Percentiles rank a stretch among this genome's conserved stretches.
These are phyloP conservation scores for Patellaria atrata DNA, from an alignment of 495 filamentous ascomycete genomes.

Conservation along the genomic window DNA sequence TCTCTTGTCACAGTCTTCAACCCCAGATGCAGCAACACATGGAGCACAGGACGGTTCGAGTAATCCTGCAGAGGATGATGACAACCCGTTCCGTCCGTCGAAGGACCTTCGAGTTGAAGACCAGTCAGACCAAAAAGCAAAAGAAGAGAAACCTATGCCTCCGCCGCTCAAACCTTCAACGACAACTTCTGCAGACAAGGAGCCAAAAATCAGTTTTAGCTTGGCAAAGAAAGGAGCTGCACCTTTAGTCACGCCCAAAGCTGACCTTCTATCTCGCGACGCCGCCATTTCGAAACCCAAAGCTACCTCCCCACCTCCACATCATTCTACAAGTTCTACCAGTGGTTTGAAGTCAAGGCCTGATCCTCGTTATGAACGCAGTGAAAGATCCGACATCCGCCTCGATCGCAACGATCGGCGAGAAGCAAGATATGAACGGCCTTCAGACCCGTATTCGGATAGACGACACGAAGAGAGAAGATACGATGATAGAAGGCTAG, in stretches of 20 bases:
- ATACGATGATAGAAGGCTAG: constrained; percentile 27
- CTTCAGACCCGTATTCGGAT: constrained; percentile 14
- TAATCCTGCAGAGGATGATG: constrained; percentile 34
- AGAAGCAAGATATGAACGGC: constrained; percentile 2
- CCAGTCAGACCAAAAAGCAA: constrained; percentile 37
- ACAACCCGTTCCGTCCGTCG: constrained; percentile 46
- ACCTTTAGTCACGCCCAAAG: constrained; percentile 44
- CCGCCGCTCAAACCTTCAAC: constrained; percentile 35
- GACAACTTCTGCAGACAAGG: constrained; percentile 33
- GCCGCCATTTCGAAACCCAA: constrained; percentile 8
- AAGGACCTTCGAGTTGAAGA: constrained; percentile 54
- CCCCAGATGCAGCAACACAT: too few species aligned
- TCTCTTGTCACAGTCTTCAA: constrained; percentile 2
- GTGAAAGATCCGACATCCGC: too few species aligned
- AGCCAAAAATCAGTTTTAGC: constrained; percentile 74
- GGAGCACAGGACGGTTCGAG: constrained; percentile 19
- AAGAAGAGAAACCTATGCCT: constrained; percentile 35
- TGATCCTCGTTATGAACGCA: too few species aligned
- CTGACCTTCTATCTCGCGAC: constrained; percentile 44
- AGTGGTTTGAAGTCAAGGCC: too few species aligned
- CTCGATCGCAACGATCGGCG: too few species aligned
- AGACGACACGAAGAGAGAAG: constrained; percentile 23
- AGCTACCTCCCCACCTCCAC: constrained; percentile 12
- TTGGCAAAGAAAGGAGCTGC: constrained; percentile 48
- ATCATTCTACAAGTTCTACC: constrained; percentile 12